Evolutionary conservation across 805 yeast species (phyloP).

Genomic region (Pichia californica): DNA sequence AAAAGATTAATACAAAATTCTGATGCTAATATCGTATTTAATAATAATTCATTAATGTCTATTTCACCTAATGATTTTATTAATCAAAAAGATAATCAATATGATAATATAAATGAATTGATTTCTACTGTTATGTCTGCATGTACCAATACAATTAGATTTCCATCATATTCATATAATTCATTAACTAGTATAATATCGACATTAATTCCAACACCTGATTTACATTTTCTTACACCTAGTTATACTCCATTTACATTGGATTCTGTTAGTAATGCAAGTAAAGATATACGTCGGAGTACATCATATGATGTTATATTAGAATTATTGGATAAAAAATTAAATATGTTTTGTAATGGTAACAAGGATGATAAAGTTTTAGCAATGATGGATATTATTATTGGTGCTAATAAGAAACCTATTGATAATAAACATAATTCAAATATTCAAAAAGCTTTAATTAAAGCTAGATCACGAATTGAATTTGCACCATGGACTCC

Average conservation of each 20-base stretch:
- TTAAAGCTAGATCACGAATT: slow-evolving; percentile 54
- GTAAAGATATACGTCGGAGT: slow-evolving; percentile 51
- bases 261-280: slow-evolving; percentile 42
- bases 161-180: slow-evolving; percentile 84
- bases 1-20: slow-evolving; percentile 77
- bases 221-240: slow-evolving; percentile 66
- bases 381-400: slow-evolving; percentile 63
- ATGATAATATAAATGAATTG: slow-evolving; percentile 74
- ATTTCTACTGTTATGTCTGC: slow-evolving; percentile 82
- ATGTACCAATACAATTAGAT: slow-evolving; percentile 74
- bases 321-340: slow-evolving; percentile 71
- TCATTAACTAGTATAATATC: slow-evolving; percentile 77
- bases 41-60: slow-evolving; percentile 74
- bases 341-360: slow-evolving; percentile 56
- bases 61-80: slow-evolving; percentile 61
- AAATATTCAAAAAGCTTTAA: slow-evolving; percentile 48
- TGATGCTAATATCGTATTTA: slow-evolving; percentile 77
- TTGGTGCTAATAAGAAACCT: slow-evolving; percentile 36
- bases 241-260: slow-evolving; percentile 71
- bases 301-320: slow-evolving; percentile 82
- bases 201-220: slow-evolving; percentile 79
- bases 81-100: slow-evolving; percentile 49
- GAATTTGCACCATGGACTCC: slow-evolving; percentile 85
- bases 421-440: slow-evolving; percentile 5
- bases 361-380: slow-evolving; percentile 42